A percentile compares a stretch with the other conserved stretches of the same genome.
Evolutionary conservation across 2,329 filamentous ascomycete genomes (phyloP).

Genomic region (Emmonsiellopsis sp.): DNA sequence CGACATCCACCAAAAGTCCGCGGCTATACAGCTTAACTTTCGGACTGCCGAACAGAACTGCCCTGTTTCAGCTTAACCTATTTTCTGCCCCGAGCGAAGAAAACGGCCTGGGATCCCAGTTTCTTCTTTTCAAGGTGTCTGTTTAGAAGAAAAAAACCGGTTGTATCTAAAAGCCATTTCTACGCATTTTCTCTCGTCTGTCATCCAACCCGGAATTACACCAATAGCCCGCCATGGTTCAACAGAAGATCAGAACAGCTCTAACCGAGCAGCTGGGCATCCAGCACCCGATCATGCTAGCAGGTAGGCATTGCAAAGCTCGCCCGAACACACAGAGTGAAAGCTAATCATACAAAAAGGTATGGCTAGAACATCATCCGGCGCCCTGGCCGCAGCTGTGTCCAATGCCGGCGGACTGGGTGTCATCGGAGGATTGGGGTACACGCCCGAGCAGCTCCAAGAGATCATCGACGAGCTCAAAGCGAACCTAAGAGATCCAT

Average conservation of each 20-base stretch:
- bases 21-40: not conserved
- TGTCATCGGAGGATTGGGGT: constrained; percentile 53
- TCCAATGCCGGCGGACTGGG: constrained; percentile 78
- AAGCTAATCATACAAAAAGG: constrained; percentile 82
- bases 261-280: constrained; percentile 71
- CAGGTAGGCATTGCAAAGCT: constrained; percentile 68
- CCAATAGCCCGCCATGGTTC: not conserved
- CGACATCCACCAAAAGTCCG: not conserved
- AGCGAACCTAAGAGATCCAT: constrained; percentile 54
- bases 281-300: constrained; percentile 77
- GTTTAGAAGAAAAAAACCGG: too few species aligned
- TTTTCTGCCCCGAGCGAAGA: not conserved
- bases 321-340: too few species aligned
- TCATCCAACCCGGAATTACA: not conserved
- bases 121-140: too few species aligned
- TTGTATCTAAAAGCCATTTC: not conserved
- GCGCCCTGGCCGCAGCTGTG: constrained; percentile 69
- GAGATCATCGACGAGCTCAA: constrained; percentile 78
- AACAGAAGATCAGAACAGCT: constrained; percentile 67
- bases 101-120: not conserved
- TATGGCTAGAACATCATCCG: constrained; percentile 78
- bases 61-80: not conserved
- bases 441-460: constrained; percentile 66
- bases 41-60: not conserved
- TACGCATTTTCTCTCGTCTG: not conserved